Percentiles rank a stretch among this genome's conserved stretches.
phyloP scores from a whole-genome alignment of 441 rosid genomes.

The Raphanus hybrid region DNA sequence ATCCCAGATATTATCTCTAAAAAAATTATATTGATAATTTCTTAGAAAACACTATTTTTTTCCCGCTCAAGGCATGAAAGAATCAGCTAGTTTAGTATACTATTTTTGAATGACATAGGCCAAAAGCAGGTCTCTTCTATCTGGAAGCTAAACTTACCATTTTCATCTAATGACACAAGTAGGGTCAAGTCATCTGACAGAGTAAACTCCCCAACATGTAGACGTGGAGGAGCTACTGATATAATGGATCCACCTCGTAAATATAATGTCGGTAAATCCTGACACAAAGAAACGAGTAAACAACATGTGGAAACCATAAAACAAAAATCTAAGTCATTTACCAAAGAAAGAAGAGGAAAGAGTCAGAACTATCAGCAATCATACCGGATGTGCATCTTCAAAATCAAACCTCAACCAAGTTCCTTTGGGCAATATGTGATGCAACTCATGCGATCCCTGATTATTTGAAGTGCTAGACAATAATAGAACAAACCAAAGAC shows the following conservation, averaged over 20 bases:
- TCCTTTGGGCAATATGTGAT: conserved; percentile 69
- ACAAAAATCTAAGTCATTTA: conserved; percentile 1
- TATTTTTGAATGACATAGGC: not conserved
- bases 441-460: conserved; percentile 55
- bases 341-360: conserved; percentile 15
- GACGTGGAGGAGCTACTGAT: conserved; percentile 70
- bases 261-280: conserved; percentile 90
- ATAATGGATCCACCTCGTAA: conserved; percentile 94
- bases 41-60: too few relatives aligned
- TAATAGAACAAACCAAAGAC: conserved; percentile 4
- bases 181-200: conserved; percentile 81
- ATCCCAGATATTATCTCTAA: too few relatives aligned
- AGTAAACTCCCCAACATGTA: conserved; percentile 71
- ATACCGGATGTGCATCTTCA: conserved; percentile 90
- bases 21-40: too few relatives aligned
- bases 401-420: conserved; percentile 87
- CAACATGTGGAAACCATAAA: conserved; percentile 13
- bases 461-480: conserved; percentile 56
- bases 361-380: not conserved
- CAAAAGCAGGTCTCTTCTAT: conserved; percentile 7
- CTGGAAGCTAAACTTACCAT: conserved; percentile 57
- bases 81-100: too few relatives aligned
- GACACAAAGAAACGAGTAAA: conserved; percentile 29
- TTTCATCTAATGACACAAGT: conserved; percentile 81
- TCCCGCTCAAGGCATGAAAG: too few relatives aligned